Conservation (phyloP, 164 flowering plant genomes). For the Nymphaea thermarum region DNA sequence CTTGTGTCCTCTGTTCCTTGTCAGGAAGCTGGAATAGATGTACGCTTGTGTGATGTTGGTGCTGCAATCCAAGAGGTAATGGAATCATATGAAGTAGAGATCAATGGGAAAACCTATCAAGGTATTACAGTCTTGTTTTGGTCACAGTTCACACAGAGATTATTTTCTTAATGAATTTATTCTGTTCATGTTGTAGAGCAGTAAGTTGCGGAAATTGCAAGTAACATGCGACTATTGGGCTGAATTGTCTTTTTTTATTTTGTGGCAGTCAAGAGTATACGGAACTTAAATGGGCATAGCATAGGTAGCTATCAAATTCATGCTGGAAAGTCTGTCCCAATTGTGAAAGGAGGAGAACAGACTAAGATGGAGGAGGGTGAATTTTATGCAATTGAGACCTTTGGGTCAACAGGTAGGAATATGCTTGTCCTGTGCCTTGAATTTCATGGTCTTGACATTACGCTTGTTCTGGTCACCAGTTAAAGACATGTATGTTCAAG, state of each 20-base stretch:
- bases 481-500: too few relatives aligned
- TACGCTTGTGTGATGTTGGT: slow-evolving; percentile 94
- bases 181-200: too few relatives aligned
- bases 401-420: slow-evolving; percentile 78
- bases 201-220: too few relatives aligned
- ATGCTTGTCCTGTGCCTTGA: neutral
- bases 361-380: slow-evolving; percentile 99
- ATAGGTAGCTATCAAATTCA: slow-evolving; percentile 91
- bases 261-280: slow-evolving; percentile 81
- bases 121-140: slow-evolving; percentile 24
- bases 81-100: slow-evolving; percentile 98
- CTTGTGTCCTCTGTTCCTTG: slow-evolving; percentile 1
- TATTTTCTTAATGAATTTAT: neutral
- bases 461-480: too few relatives aligned
- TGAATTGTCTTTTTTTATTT: slow-evolving; percentile 3
- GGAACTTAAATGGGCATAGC: slow-evolving; percentile 97
- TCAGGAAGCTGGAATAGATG: slow-evolving; percentile 98
- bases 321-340: slow-evolving; percentile 97
- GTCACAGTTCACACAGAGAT: too few relatives aligned
- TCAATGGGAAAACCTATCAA: slow-evolving; percentile 86
- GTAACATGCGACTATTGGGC: neutral
- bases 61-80: slow-evolving; percentile 99
- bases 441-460: neutral
- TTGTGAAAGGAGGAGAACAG: slow-evolving; percentile 98
- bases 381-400: slow-evolving; percentile 94